Evolutionary conservation across 345 rosid genomes (phyloP), one percentile per base, ranked within the genome.

Genomic region (Litchi chinensis): DNA sequence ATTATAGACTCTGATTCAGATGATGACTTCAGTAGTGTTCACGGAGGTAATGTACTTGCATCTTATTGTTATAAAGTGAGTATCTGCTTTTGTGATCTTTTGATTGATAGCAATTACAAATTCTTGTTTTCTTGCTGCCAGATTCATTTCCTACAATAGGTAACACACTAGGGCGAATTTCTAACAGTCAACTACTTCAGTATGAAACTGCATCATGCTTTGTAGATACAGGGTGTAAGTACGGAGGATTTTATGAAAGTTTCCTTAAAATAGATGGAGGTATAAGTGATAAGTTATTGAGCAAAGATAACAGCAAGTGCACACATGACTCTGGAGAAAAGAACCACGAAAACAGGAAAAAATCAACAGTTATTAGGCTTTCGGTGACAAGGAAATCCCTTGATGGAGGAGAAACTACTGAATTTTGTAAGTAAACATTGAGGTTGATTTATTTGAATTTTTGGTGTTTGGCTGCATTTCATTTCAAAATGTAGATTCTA

Each of bases 1-100:
- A 84, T 88, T 71, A 86, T 93, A 0, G 98, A 93, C 6, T 91
- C 98, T 68, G 97, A 91, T 52, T 91, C 95, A 28, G 98, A 93
- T 65, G 95, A 93, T 56, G 98, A 91, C 56, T 91, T 83, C 82
- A 82, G 76, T 68, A 85, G 90, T 67, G 87, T 91, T 44, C 87
- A 79, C 21, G 92, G 90, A 82, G 91, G 90, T 88, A 71, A 64
- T n/a, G 59, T 18, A 56, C 37, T 63, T 16, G 15, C 6, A 46
- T 48, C 60, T 64, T 62, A 62, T 71, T 37, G 24, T 57, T 18
- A 46, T 11, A 2, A 40, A 63, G 37, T 32, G 15, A 26, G 26
- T 71, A 28, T 39, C 56, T 39, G 21, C 7, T 57, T 9, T 57
- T 70, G 8, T 59, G 40, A 28, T 21, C 48, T 57, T 73, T 72